phyloP scores from a whole-genome alignment of 331 rosid species.

The Malus hybrid region DNA sequence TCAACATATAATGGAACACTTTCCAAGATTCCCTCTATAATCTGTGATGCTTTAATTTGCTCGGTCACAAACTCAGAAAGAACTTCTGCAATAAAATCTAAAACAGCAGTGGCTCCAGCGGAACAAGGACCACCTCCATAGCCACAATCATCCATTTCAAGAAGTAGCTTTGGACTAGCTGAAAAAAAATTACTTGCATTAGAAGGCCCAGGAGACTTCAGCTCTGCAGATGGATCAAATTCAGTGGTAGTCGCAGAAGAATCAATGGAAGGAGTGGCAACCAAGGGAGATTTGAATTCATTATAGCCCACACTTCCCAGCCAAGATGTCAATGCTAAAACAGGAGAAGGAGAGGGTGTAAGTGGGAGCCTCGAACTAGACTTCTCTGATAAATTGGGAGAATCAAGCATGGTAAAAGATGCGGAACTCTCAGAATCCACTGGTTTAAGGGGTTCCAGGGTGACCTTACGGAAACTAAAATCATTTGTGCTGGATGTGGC shows the following conservation, averaged over 20 bases:
- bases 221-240: constrained; percentile 60
- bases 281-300: constrained; percentile 54
- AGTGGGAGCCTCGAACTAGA: constrained; percentile 53
- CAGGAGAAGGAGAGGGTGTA: constrained; percentile 55
- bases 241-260: constrained; percentile 50
- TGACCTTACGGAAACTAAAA: constrained; percentile 43
- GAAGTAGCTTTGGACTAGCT: constrained; percentile 67
- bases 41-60: constrained; percentile 74
- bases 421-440: constrained; percentile 68
- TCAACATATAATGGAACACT: constrained; percentile 74
- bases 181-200: constrained; percentile 49
- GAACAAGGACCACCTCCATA: constrained; percentile 99
- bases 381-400: constrained; percentile 83
- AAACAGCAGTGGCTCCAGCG: constrained; percentile 92
- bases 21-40: constrained; percentile 84
- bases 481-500: constrained; percentile 59
- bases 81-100: constrained; percentile 95
- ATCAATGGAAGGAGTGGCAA: constrained; percentile 62
- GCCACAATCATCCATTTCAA: constrained; percentile 86
- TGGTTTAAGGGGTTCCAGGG: constrained; percentile 35
- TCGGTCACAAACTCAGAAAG: constrained; percentile 90
- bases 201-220: constrained; percentile 59
- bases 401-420: constrained; percentile 52
- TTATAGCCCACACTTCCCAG: constrained; percentile 58
- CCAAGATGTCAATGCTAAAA: constrained; percentile 78